These are phyloP conservation scores for Lentinula sp. DNA, from an alignment of 768 basidiomycete species.

Conservation along the genomic window DNA sequence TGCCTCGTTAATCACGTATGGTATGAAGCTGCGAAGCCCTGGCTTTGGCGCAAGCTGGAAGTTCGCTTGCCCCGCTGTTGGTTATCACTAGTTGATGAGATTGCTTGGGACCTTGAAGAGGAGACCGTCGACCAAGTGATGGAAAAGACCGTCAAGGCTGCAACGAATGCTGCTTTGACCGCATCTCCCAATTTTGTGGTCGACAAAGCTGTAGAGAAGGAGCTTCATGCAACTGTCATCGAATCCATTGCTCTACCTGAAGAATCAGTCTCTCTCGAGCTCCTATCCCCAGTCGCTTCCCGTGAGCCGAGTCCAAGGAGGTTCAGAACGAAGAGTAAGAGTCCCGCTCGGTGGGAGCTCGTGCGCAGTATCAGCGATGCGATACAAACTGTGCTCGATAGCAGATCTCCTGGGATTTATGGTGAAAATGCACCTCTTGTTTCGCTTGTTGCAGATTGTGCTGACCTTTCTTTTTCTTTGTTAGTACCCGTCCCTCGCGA, in stretches of 20 bases:
- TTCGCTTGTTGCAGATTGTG: neutral
- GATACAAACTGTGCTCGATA: slow-evolving; percentile 63
- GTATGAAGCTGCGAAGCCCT: slow-evolving; percentile 81
- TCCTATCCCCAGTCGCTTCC: slow-evolving; percentile 74
- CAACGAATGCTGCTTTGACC: slow-evolving; percentile 55
- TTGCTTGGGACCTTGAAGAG: slow-evolving; percentile 67
- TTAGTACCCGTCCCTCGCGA: slow-evolving; percentile 66
- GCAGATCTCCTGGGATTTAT: slow-evolving; percentile 62
- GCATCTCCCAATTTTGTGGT: slow-evolving; percentile 21
- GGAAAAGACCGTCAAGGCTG: slow-evolving; percentile 61
- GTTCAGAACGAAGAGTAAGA: slow-evolving; percentile 68
- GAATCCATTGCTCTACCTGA: slow-evolving; percentile 58
- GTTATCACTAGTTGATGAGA: slow-evolving; percentile 75
- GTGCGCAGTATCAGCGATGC: slow-evolving; percentile 75
- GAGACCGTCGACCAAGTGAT: slow-evolving; percentile 60
- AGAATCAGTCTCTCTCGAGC: slow-evolving; percentile 62
- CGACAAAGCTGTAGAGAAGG: slow-evolving; percentile 36
- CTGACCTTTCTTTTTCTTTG: slow-evolving; percentile 7
- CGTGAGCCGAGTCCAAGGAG: slow-evolving; percentile 81
- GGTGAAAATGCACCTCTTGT: slow-evolving; percentile 35
- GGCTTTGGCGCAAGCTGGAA: slow-evolving; percentile 81
- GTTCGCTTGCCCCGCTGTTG: slow-evolving; percentile 80
- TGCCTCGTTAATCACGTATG: slow-evolving; percentile 75
- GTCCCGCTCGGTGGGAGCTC: slow-evolving; percentile 80
- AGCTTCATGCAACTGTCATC: slow-evolving; percentile 56